phyloP scores from a whole-genome alignment of 768 basidiomycete genomes.

The Pulveroboletus ravenelii region DNA sequence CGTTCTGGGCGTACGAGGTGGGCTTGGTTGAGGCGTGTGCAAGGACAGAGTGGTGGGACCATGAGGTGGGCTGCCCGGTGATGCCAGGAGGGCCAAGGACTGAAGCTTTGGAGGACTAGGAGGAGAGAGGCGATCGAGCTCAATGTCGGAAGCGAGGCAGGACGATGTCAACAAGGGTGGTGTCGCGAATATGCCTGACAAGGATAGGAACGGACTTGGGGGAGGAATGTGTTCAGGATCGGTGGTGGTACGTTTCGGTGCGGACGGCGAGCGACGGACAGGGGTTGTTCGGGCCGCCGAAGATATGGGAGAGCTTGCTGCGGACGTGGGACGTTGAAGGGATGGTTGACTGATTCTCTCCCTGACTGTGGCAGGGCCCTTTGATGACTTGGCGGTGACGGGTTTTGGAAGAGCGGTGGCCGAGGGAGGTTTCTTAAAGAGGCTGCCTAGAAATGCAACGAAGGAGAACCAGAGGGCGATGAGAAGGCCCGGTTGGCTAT shows the following conservation, averaged over 20 bases:
- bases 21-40: conserved; percentile 7
- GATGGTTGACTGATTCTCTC: too few species aligned
- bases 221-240: conserved; percentile 7
- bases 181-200: conserved; percentile 17
- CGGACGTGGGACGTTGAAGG: too few species aligned
- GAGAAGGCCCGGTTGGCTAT: conserved; percentile 9
- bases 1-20: conserved; percentile 8
- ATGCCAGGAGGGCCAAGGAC: background rate
- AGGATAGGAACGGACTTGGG: conserved; percentile 15
- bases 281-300: conserved; percentile 1
- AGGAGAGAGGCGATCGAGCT: background rate
- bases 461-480: conserved; percentile 17
- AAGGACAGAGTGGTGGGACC: background rate
- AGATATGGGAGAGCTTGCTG: conserved; percentile 4
- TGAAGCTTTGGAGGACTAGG: background rate
- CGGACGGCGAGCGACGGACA: background rate
- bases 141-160: background rate
- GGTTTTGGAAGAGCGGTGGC: conserved; percentile 13
- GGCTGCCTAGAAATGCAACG: background rate
- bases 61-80: conserved; percentile 7
- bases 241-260: too few species aligned
- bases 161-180: conserved; percentile 1
- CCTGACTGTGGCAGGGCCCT: background rate
- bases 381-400: conserved; percentile 7
- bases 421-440: conserved; percentile 14